These are phyloP conservation scores for Eimeria maxima DNA, from an alignment of 169 alveolate species.

Conservation along the genomic window DNA sequence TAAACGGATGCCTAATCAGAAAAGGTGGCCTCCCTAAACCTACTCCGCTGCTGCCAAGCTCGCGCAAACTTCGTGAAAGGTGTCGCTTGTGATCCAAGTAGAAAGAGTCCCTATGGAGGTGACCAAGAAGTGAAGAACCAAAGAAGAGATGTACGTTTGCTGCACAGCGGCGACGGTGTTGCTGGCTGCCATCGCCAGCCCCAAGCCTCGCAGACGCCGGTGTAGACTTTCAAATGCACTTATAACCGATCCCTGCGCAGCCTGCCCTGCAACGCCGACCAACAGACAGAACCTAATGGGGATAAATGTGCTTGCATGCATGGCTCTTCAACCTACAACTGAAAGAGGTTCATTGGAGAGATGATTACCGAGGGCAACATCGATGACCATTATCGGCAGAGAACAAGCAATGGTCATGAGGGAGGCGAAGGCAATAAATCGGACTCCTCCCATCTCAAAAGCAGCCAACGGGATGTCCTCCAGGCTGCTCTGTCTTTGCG, in stretches of 20 bases:
- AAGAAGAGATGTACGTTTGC: constrained; percentile 12
- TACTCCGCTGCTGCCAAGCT: constrained; percentile 39
- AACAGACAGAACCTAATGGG: background rate
- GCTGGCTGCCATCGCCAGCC: constrained; percentile 49
- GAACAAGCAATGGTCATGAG: constrained; percentile 12
- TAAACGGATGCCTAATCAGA: background rate
- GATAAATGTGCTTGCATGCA: background rate
- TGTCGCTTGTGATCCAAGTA: constrained; percentile 4
- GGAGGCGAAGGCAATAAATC: constrained; percentile 3
- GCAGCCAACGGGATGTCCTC: constrained; percentile 48
- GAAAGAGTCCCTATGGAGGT: constrained; percentile 6
- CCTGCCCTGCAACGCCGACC: background rate
- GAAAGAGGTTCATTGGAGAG: background rate
- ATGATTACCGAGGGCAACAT: constrained; percentile 4
- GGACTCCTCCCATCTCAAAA: constrained; percentile 31
- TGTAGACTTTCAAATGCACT: background rate
- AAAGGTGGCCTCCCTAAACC: background rate
- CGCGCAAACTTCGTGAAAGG: background rate
- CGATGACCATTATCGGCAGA: constrained; percentile 34
- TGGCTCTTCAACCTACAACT: background rate
- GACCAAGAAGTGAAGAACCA: background rate
- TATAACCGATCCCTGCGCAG: constrained; percentile 21
- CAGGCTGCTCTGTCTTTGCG: constrained; percentile 54
- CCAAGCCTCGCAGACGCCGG: constrained; percentile 37
- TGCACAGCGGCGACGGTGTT: background rate